Conservation (phyloP, 1,139 yeast species). For the Taphrina confusa region DNA sequence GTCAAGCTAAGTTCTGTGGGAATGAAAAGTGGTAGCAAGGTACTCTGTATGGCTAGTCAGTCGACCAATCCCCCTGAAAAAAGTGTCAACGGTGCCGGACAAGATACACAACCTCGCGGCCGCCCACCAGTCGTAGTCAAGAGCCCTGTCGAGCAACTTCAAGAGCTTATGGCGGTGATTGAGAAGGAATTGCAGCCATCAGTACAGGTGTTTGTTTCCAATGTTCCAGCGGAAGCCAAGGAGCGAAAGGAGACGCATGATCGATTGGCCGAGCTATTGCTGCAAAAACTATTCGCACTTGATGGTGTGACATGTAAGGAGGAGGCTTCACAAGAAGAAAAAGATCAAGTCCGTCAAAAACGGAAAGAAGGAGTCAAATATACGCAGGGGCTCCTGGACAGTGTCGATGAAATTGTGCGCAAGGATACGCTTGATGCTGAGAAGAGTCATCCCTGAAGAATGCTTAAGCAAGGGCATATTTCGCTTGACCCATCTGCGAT, state of each 20-base stretch:
- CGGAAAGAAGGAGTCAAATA: constrained; percentile 34
- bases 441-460: too few species aligned
- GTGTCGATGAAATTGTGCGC: constrained; percentile 28
- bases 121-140: neutral
- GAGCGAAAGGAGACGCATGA: constrained; percentile 31
- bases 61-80: neutral
- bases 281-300: constrained; percentile 21
- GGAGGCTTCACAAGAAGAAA: constrained; percentile 24
- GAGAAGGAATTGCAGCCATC: constrained; percentile 9
- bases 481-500: too few species aligned
- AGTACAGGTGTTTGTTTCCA: constrained; percentile 4
- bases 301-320: constrained; percentile 28
- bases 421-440: constrained; percentile 13
- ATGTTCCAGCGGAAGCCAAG: constrained; percentile 8
- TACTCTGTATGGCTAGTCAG: constrained; percentile 31
- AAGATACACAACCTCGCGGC: neutral
- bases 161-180: constrained; percentile 7
- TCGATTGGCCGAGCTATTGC: constrained; percentile 18
- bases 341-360: constrained; percentile 16
- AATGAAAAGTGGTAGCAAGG: constrained; percentile 31
- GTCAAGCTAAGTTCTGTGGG: constrained; percentile 21
- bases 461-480: too few species aligned
- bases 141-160: constrained; percentile 17
- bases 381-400: constrained; percentile 32
- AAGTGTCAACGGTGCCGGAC: neutral